These are phyloP conservation scores for Oryza meridionalis DNA, from an alignment of 176 grass and related monocot genomes.

Conservation along the genomic window DNA sequence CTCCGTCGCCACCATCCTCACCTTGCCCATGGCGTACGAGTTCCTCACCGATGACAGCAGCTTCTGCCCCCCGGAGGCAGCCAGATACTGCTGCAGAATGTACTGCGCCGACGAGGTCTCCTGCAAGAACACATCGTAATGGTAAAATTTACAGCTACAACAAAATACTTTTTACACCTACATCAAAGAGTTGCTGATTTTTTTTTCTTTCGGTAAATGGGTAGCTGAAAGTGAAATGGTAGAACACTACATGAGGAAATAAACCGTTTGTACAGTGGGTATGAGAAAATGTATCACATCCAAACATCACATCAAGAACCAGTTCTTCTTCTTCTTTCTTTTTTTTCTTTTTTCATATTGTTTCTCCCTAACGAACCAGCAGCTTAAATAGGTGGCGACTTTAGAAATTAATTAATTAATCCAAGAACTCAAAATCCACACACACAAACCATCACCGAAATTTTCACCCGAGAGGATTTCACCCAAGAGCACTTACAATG, in stretches of 20 bases:
- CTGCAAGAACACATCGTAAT: constrained; percentile 45
- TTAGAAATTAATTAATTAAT: neutral
- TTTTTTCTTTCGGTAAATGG: neutral
- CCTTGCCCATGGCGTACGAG: constrained; percentile 73
- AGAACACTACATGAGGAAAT: constrained; percentile 26
- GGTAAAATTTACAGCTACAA: constrained; percentile 25
- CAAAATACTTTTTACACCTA: too few species aligned
- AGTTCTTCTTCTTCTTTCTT: too few species aligned
- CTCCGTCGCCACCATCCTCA: constrained; percentile 76
- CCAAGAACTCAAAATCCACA: constrained; percentile 40
- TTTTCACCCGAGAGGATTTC: neutral
- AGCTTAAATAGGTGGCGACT: constrained; percentile 11
- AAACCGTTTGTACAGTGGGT: constrained; percentile 24
- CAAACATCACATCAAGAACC: constrained; percentile 44
- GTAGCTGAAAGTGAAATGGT: neutral
- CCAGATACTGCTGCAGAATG: constrained; percentile 89
- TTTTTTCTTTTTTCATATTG: neutral
- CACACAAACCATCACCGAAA: too few species aligned
- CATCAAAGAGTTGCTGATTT: neutral
- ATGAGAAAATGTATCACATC: constrained; percentile 32
- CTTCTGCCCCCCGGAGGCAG: constrained; percentile 72
- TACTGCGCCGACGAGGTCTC: constrained; percentile 93
- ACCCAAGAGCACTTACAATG: constrained; percentile 61
- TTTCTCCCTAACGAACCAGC: constrained; percentile 35
- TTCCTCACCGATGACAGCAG: constrained; percentile 66